Evolutionary conservation across 768 basidiomycete species (phyloP).

Genomic region (Pisolithus microcarpus): DNA sequence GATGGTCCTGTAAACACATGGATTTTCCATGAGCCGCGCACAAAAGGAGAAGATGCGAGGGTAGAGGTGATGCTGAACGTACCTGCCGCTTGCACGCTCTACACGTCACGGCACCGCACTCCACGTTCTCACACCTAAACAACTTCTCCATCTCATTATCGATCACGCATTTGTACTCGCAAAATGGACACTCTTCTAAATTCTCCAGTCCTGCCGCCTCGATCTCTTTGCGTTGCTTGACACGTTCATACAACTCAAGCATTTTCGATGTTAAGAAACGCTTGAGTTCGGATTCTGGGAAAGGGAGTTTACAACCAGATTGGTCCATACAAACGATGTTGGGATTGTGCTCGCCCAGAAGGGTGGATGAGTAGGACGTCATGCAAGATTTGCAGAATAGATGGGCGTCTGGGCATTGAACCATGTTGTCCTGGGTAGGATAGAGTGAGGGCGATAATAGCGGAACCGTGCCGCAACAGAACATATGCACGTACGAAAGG

Average conservation of each 20-base stretch:
- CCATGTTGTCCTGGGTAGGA: conserved; percentile 62
- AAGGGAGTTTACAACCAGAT: conserved; percentile 60
- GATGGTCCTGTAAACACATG: conserved; percentile 49
- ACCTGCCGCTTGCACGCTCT: conserved; percentile 69
- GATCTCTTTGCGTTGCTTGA: conserved; percentile 74
- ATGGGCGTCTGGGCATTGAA: conserved; percentile 86
- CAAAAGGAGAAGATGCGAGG: neutral
- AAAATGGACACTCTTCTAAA: conserved; percentile 86
- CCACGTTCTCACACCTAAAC: conserved; percentile 48
- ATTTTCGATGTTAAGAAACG: conserved; percentile 64
- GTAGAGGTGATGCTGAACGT: conserved; percentile 17
- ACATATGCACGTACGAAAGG: conserved; percentile 49
- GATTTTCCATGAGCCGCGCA: neutral
- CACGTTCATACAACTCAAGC: conserved; percentile 60
- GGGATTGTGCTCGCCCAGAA: conserved; percentile 57
- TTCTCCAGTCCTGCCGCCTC: conserved; percentile 71
- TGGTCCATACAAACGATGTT: conserved; percentile 75
- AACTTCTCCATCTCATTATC: conserved; percentile 62
- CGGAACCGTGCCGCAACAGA: neutral
- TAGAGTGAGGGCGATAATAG: conserved; percentile 1
- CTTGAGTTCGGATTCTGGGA: conserved; percentile 60
- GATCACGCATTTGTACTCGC: conserved; percentile 80
- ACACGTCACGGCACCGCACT: conserved; percentile 74
- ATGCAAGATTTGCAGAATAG: conserved; percentile 78
- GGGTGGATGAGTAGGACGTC: conserved; percentile 56